phyloP scores from a whole-genome alignment of 1,139 yeast genomes.

The Wickerhamomyces sp. region DNA sequence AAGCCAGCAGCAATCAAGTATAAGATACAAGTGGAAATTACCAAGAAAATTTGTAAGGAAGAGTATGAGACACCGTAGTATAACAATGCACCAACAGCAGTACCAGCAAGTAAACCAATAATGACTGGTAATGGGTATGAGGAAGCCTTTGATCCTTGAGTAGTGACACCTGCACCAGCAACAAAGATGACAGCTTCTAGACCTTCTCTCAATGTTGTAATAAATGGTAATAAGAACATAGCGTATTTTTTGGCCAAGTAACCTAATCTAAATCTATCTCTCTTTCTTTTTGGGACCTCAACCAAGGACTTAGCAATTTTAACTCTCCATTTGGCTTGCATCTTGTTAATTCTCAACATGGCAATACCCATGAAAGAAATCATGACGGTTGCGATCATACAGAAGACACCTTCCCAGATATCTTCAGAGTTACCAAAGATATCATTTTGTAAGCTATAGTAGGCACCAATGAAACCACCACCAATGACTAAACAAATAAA shows the following conservation, averaged over 20 bases:
- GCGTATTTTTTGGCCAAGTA: slow-evolving; percentile 56
- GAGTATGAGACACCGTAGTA: slow-evolving; percentile 72
- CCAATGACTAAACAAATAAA: slow-evolving; percentile 75
- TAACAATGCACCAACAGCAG: slow-evolving; percentile 56
- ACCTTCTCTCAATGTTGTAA: slow-evolving; percentile 87
- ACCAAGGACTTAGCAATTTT: slow-evolving; percentile 31
- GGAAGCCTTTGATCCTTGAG: slow-evolving; percentile 46
- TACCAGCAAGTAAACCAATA: slow-evolving; percentile 72
- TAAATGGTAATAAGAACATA: slow-evolving; percentile 72
- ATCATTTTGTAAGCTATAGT: slow-evolving; percentile 74
- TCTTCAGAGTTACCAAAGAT: slow-evolving; percentile 82
- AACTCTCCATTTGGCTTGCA: slow-evolving; percentile 76
- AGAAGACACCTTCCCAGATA: slow-evolving; percentile 88
- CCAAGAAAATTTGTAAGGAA: slow-evolving; percentile 75
- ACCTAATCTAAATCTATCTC: slow-evolving; percentile 32
- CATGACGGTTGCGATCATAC: slow-evolving; percentile 72
- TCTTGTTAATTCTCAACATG: slow-evolving; percentile 74
- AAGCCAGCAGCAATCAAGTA: slow-evolving; percentile 86
- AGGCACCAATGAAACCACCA: slow-evolving; percentile 65
- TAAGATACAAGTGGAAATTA: slow-evolving; percentile 74
- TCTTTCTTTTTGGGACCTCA: slow-evolving; percentile 33
- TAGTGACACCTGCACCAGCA: slow-evolving; percentile 77
- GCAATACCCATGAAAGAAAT: slow-evolving; percentile 90
- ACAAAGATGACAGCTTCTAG: slow-evolving; percentile 88
- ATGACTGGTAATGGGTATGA: slow-evolving; percentile 84